Evolutionary conservation across 768 basidiomycete species (phyloP), one percentile per base, ranked within the genome.

Genomic region (Phaeotremella fagi): DNA sequence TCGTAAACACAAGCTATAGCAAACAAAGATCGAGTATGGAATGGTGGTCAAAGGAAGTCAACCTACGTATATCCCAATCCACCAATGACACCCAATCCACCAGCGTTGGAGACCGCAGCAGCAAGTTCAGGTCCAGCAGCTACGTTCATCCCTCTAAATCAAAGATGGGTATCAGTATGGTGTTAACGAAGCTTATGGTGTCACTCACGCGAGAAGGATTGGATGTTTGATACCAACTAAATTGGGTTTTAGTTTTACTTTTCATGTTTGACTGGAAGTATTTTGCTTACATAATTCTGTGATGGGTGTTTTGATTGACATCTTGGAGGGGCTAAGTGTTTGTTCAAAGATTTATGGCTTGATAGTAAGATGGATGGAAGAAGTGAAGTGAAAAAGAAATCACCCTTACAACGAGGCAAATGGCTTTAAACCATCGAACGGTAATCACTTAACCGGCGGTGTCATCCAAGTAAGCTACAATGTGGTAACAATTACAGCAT

Each of bases 41-140:
- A 89, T 88, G 70, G 86, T 90, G 15, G 22, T 45, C 29, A 51
- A 25, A 33, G 23, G 5, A 49, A 11, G 29, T 41, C 37, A 44
- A 51, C 59, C 24, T 37, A 67, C 60, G 59, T 69, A 52, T 66
- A 70, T 16, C 70, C 68, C 1, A 75, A 56, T 49, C 91, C 91
- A 31, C 91, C 91, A 56, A 97, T 89, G 47, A 94, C 89, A 58
- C 91, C 91, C 37, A 95, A 63, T 47, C 91, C 91, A 44, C 91
- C 90, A 24, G 90, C 91, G 66, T 94, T 95, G 38, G 88, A 89
- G 52, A 94, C 90, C 33, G 88, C 90, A 35, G 90, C 91, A 16
- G 90, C 90, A 23, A 91, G 77, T 73, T 80, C 85, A 11, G 88
- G 87, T n/a, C 66, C 66, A 43, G 88, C 86, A 47, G 88, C 88